These are phyloP conservation scores for Diplotaxis tenuifolia DNA, from an alignment of 345 rosid species.

Conservation along the genomic window DNA sequence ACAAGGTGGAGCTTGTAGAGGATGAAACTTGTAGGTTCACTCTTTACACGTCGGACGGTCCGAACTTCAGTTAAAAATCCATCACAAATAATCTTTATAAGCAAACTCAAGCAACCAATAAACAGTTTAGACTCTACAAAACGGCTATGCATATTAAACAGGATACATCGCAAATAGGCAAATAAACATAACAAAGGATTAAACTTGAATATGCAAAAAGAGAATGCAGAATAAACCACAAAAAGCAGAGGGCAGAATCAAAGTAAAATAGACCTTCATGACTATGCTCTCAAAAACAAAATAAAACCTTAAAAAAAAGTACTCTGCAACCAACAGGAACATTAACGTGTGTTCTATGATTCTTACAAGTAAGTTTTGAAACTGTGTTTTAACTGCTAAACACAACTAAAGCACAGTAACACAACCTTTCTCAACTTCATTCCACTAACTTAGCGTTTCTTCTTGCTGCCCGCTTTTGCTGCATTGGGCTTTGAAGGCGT, in stretches of 20 bases:
- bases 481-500: conserved; percentile 64
- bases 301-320: conserved; percentile 11
- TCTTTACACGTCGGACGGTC: not conserved
- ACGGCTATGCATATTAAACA: not conserved
- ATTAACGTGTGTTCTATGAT: conserved; percentile 17
- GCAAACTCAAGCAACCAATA: not conserved
- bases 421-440: conserved; percentile 13
- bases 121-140: not conserved
- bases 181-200: not conserved
- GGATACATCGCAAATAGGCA: not conserved
- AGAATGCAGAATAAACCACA: not conserved
- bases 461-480: conserved; percentile 81
- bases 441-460: conserved; percentile 55
- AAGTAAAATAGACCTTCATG: conserved; percentile 7
- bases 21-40: not conserved
- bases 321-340: conserved; percentile 23
- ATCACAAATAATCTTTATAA: not conserved
- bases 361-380: conserved; percentile 28
- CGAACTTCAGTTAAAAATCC: not conserved
- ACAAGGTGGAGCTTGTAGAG: too few relatives aligned
- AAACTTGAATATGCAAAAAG: not conserved
- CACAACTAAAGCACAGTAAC: conserved; percentile 18
- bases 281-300: conserved; percentile 9
- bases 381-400: conserved; percentile 22
- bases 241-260: not conserved